Base-by-base conservation (phyloP, 2,329 filamentous ascomycete genomes). In the Microcyclospora pomicola region DNA sequence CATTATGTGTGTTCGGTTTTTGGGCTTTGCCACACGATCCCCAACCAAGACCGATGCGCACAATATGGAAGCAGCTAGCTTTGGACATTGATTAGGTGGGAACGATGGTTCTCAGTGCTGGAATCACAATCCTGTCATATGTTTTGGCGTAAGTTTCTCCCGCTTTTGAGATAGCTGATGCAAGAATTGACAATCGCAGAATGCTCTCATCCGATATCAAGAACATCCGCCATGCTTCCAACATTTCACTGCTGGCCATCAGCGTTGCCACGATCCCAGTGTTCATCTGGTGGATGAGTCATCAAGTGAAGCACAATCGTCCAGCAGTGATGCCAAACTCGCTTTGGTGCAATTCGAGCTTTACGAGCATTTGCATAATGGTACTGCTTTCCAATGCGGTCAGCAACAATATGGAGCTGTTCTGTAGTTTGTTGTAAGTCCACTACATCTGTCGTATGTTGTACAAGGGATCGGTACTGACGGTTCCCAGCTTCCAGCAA, bases 291-390 rank as follows among this genome's bases (percentile, higher is more conserved):
- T 79, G 75, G 75, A 66, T 74, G 42, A 59, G 63, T 9, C 58
- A 60, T 3, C 70, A 68, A 35, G 66, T 68, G 33, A 59, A 56
- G 11, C 49, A 52, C 0, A 59, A 61, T 9, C 60, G 59, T 2
- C 67, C 72, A 10, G 72, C 73, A 0, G 52, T 80, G 5, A 77
- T 80, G 12, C 75, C 76, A 0, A 79, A 79, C 50, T 67, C 66
- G 0, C 56, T 80, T 0, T 80, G 75, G 76, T 64, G 58, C 10
- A 76, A 73, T 31, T 49, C 54, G 0, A 53, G 67, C 5, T 80
- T 80, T 46, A 67, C 71, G 0, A 65, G 58, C 19, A 67, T 74
- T 13, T 79, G 75, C 46, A 47, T 68, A 2, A 47, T 47, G 31
- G 56, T 65, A 5, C 55, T 63, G 40, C 41, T 62, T 7, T 55